These are phyloP conservation scores for Neospermospora avenae DNA, from an alignment of 2,329 filamentous ascomycete species.

Conservation along the genomic window DNA sequence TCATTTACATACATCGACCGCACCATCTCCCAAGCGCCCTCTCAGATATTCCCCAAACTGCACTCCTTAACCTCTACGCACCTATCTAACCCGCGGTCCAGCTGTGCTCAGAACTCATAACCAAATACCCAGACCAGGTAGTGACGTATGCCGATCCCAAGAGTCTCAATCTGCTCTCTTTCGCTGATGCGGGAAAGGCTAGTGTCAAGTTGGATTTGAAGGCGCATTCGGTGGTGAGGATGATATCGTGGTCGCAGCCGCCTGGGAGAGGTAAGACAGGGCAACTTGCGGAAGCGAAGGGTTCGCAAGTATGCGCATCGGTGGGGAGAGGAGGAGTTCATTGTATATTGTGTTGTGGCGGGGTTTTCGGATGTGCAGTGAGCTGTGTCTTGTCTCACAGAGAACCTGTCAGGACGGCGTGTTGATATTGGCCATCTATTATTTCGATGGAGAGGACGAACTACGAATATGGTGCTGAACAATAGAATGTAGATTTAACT, in stretches of 20 bases:
- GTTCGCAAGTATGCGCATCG: conserved; percentile 11
- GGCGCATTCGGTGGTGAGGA: conserved; percentile 5
- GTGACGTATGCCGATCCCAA: conserved; percentile 8
- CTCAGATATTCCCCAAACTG: conserved; percentile 7
- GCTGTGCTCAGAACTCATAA: conserved; percentile 7
- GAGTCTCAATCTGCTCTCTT: conserved; percentile 9
- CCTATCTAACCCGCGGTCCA: conserved; percentile 1
- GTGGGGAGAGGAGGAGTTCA: conserved; percentile 3
- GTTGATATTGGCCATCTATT: too few species aligned
- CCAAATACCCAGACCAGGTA: conserved; percentile 6
- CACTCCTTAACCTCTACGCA: conserved; percentile 5
- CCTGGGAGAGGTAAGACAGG: neutral
- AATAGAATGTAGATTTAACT: neutral
- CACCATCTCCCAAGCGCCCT: neutral
- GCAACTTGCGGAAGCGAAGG: neutral
- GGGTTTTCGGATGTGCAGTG: conserved; percentile 3
- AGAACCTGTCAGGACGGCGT: too few species aligned
- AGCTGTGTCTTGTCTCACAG: neutral
- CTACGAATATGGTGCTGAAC: neutral
- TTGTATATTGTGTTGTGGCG: conserved; percentile 6
- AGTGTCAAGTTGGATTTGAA: conserved; percentile 7
- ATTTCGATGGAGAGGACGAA: neutral
- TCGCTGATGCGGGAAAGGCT: conserved; percentile 4
- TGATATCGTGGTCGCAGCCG: conserved; percentile 5
- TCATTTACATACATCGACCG: conserved; percentile 11